A percentile compares a stretch with the other conserved stretches of the same genome.
Evolutionary conservation across 805 yeast species (phyloP).

Genomic region (Lachancea thermotolerans): DNA sequence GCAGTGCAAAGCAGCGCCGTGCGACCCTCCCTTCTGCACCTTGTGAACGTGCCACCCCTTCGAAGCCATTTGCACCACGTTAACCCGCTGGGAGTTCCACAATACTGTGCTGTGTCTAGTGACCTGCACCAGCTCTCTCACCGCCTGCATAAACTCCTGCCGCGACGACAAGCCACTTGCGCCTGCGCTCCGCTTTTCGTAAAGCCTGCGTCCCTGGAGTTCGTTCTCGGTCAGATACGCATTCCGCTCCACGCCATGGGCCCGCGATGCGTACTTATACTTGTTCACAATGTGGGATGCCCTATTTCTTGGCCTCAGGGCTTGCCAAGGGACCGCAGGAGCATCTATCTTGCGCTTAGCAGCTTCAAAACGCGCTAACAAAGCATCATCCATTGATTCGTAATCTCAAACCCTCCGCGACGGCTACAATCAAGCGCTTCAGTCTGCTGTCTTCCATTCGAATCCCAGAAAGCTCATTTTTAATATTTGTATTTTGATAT

Average conservation of each 20-base stretch:
- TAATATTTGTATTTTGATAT: not conserved
- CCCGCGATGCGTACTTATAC: not conserved
- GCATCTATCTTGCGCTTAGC: not conserved
- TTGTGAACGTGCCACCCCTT: constrained; percentile 15
- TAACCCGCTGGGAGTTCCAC: constrained; percentile 18
- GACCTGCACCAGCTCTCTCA: constrained; percentile 9
- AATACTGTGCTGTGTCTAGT: constrained; percentile 6
- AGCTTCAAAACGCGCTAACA: not conserved
- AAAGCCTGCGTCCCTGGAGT: not conserved
- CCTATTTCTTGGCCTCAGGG: not conserved
- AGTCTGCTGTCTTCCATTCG: not conserved
- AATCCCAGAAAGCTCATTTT: not conserved
- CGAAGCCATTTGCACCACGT: constrained; percentile 15
- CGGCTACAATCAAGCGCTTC: not conserved
- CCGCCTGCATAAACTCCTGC: constrained; percentile 9
- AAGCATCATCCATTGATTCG: not conserved
- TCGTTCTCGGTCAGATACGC: not conserved
- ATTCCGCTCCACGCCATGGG: not conserved
- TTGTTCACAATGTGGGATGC: not conserved
- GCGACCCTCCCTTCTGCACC: not conserved
- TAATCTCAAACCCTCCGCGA: not conserved
- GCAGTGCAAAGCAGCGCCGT: constrained; percentile 9
- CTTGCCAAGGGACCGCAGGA: not conserved
- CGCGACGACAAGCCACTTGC: not conserved
- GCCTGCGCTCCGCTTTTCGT: not conserved